Conservation (phyloP, 2,329 filamentous ascomycete genomes). For the Fusarium sp. region DNA sequence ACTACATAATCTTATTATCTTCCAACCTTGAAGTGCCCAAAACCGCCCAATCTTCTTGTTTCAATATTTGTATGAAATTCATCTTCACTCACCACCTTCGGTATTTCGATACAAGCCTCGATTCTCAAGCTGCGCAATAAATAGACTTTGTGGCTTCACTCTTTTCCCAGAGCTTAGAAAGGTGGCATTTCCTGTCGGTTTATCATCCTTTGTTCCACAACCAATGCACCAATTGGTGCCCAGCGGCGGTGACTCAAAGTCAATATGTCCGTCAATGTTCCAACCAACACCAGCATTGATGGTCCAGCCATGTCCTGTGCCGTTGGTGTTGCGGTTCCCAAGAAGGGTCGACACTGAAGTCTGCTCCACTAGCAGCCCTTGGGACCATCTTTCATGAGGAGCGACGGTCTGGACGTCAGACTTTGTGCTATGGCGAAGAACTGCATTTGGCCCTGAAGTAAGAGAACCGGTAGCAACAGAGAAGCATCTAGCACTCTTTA, state of each 20-base stretch:
- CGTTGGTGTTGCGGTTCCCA: conserved; percentile 19
- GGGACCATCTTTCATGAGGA: conserved; percentile 40
- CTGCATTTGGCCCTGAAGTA: conserved; percentile 33
- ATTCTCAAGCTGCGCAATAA: conserved; percentile 20
- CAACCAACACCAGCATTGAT: conserved; percentile 42
- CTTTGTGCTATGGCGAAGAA: conserved; percentile 27
- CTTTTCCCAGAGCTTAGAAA: neutral
- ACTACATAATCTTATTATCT: no score
- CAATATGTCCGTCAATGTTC: conserved; percentile 22
- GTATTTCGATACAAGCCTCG: conserved; percentile 7
- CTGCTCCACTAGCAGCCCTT: conserved; percentile 38
- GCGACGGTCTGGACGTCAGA: conserved; percentile 33
- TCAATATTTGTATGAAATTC: no score
- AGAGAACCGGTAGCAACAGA: conserved; percentile 30
- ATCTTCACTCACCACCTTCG: fast-evolving
- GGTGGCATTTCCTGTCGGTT: conserved; percentile 20
- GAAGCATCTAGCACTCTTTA: conserved; percentile 25
- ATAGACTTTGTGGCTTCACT: conserved; percentile 30
- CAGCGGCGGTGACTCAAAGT: conserved; percentile 33
- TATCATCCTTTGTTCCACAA: neutral
- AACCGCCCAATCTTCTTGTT: no score
- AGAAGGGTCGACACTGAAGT: conserved; percentile 17
- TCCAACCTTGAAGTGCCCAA: no score
- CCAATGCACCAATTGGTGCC: conserved; percentile 42
- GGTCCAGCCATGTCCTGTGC: conserved; percentile 39